Evolutionary conservation across 768 basidiomycete species (phyloP), one percentile per base, ranked within the genome.

Genomic region (Tephrocybe sp.): DNA sequence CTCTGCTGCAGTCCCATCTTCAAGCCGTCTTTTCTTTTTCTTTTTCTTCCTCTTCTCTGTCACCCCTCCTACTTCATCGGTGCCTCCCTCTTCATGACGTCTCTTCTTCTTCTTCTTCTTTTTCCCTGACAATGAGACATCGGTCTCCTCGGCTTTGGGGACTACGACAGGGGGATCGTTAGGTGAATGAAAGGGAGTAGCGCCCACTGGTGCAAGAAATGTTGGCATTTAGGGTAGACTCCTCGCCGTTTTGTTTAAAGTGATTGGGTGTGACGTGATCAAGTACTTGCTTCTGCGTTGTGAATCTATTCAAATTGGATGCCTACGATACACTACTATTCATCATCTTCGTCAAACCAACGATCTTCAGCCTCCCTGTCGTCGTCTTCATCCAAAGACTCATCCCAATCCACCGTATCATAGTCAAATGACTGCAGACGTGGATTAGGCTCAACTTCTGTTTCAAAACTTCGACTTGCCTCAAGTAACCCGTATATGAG

Each of bases 401-500:
- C 89, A 59, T 83, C 80, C 88, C 89, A 91, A 62, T 91, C 89
- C 8, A 87, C 77, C 45, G 64, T 63, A 53, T 86, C 86, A 51
- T 91, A 91, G 57, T 89, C 79, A 26, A 85, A 77, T 4, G 76
- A 73, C 88, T 91, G 62, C 20, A 49, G 26, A 46, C 39, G 37
- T 26, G 25, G 25, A 33, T 46, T 18, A 49, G 48, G 44, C 40
- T 36, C 43, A 50, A 41, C n/a, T 38, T 24, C 37, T 15, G n/a
- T 50, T 6, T 17, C 17, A 24, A 45, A n/a, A 6, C 42, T 26
- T 20, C 17, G 36, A 25, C 83, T 67, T 68, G 83, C 90, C 65
- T 88, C 85, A 10, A 92, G 70, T 51, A 84, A 64, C 4, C 90
- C 90, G 56, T 90, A 89, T 20, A 92, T 86, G 57, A 90, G 85